Evolutionary conservation across 441 rosid genomes (phyloP), one percentile per base, ranked within the genome.

Genomic region (Cnidoscolus chayamansa): DNA sequence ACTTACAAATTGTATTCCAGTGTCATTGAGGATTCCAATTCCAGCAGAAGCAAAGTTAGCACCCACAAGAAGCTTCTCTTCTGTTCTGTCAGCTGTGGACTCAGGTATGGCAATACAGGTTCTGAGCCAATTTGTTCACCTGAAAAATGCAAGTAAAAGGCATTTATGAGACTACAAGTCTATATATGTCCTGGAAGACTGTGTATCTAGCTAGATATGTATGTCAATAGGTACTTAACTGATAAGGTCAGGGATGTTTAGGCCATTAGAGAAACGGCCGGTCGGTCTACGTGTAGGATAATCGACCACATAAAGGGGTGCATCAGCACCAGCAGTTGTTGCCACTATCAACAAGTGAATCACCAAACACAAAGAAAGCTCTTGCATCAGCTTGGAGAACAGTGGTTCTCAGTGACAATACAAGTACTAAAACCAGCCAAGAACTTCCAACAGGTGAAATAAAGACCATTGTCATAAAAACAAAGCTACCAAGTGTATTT

Each of bases 311-410:
- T 84, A 84, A 16, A 84, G 86, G 0, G 76, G 75, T 0, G 72
- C 19, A 66, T 84, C 86, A 0, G 86, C 86, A 1, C 84, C 75
- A 31, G 86, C 86, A 84, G 71, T 84, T 84, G 78, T 84, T 84
- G 47, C 86, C 86, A 35, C 67, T 77, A 11, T 84, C 86, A 16
- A 81, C 86, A 1, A 84, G 78, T 0, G 86, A 84, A 67, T 84
- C 86, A 1, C 86, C 86, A 2, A 84, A 79, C 48, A 79, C 81
- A 45, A 75, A 79, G 37, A 79, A 75, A 3, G 79, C 81, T 40
- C 79, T 19, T 5, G 67, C 70, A 25, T 71, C 71, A 13, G 62
- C 76, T 48, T 53, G 45, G 1, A 32, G 55, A 37, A 32, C 17
- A 7, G 10, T 9, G 51, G 13, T 48, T 48, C 13, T 48, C 51